Percentiles rank a stretch among this genome's conserved stretches.
phyloP scores from a whole-genome alignment of 2,329 filamentous ascomycete genomes.

The Ophiostoma sp. region DNA sequence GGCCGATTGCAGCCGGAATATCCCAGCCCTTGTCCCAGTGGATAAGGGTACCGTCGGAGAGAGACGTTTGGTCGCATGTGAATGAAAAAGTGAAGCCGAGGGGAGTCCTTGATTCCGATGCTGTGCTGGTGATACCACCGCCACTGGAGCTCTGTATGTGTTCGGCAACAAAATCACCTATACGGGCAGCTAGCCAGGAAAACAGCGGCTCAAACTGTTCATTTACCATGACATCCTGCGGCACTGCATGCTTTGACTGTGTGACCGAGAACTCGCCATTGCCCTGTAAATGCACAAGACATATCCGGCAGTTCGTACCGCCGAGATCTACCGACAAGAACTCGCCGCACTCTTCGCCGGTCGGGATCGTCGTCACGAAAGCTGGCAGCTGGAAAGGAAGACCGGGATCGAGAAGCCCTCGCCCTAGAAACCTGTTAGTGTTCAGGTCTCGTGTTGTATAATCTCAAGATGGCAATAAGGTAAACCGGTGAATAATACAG shows the following conservation, averaged over 20 bases:
- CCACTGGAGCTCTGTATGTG: background rate
- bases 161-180: slow-evolving; percentile 72
- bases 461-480: too few species aligned
- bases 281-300: slow-evolving; percentile 85
- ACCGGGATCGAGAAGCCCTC: background rate
- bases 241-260: slow-evolving; percentile 86
- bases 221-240: slow-evolving; percentile 80
- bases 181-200: slow-evolving; percentile 83
- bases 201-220: slow-evolving; percentile 82
- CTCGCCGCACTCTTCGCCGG: slow-evolving; percentile 92
- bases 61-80: slow-evolving; percentile 84
- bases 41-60: slow-evolving; percentile 88
- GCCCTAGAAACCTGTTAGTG: background rate
- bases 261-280: slow-evolving; percentile 90
- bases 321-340: slow-evolving; percentile 95
- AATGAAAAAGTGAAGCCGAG: slow-evolving; percentile 98
- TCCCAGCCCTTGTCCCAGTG: slow-evolving; percentile 99
- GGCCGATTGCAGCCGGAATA: slow-evolving; percentile 82
- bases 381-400: slow-evolving; percentile 70
- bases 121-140: slow-evolving; percentile 40
- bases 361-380: slow-evolving; percentile 88
- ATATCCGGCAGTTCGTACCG: slow-evolving; percentile 95
- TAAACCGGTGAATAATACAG: too few species aligned
- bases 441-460: too few species aligned
- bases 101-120: slow-evolving; percentile 54